Percentiles rank a stretch among this genome's conserved stretches.
phyloP scores from a whole-genome alignment of 2,329 filamentous ascomycete genomes.

The Hypoxylon rubiginosum region DNA sequence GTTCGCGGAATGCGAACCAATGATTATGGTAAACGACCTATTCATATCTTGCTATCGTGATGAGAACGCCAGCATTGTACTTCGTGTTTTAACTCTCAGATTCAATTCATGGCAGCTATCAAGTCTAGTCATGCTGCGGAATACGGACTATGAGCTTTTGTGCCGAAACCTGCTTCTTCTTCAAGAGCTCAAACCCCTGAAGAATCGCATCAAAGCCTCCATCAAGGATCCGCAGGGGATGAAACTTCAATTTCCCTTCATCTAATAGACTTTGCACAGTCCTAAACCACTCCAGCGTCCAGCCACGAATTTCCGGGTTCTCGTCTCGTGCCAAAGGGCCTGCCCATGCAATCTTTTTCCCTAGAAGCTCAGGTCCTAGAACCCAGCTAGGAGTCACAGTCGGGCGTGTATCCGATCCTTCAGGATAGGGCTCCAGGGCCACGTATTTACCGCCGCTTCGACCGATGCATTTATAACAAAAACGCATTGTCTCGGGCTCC shows the following conservation, averaged over 20 bases:
- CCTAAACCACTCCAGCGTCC: constrained; percentile 14
- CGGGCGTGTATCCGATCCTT: constrained; percentile 13
- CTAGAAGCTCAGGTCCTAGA: constrained; percentile 24
- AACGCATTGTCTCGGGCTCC: constrained; percentile 44
- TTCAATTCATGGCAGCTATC: not conserved
- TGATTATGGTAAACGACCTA: no score
- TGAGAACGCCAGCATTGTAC: no score
- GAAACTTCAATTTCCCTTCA: constrained; percentile 16
- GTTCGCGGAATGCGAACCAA: no score
- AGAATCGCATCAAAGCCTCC: not conserved
- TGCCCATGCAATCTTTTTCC: constrained; percentile 13
- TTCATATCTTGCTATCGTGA: no score
- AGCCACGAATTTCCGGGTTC: constrained; percentile 15
- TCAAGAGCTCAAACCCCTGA: not conserved
- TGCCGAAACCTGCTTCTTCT: not conserved
- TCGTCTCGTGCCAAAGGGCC: constrained; percentile 23
- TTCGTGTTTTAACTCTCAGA: no score
- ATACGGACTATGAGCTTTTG: constrained; percentile 1
- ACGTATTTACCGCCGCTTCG: constrained; percentile 49
- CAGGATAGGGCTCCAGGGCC: constrained; percentile 24
- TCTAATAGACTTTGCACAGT: constrained; percentile 28
- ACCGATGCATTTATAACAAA: constrained; percentile 55
- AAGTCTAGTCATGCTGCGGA: not conserved
- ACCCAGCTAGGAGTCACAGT: constrained; percentile 29
- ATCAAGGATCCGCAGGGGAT: constrained; percentile 23